Evolutionary conservation across 83 land plant species (phyloP).

Genomic region (Picea mariana): DNA sequence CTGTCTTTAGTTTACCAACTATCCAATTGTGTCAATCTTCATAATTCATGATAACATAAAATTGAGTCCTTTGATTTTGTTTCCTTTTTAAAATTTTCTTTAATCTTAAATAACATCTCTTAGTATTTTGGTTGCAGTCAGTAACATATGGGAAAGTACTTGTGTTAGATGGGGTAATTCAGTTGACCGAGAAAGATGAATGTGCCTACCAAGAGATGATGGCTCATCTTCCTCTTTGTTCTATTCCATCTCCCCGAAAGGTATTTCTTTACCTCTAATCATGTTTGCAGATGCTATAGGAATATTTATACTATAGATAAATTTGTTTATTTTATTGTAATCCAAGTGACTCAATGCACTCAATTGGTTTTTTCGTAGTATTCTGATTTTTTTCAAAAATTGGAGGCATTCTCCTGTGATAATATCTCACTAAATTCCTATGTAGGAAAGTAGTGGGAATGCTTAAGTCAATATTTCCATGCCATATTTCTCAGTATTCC

Average conservation of each 20-base stretch:
- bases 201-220: constrained; percentile 98
- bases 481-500: no score
- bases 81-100: constrained; percentile 30
- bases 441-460: no score
- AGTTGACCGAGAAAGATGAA: constrained; percentile 92
- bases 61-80: not conserved
- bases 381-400: no score
- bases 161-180: constrained; percentile 94
- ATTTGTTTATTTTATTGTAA: not conserved
- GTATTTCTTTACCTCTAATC: constrained; percentile 20
- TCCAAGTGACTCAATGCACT: no score
- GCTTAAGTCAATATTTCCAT: no score
- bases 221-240: constrained; percentile 92
- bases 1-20: not conserved
- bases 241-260: constrained; percentile 86
- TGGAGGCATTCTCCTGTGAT: no score
- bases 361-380: no score
- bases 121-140: constrained; percentile 41
- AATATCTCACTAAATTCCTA: no score
- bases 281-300: not conserved
- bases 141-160: constrained; percentile 91
- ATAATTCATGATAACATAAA: not conserved
- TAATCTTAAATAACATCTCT: not conserved
- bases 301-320: not conserved
- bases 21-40: not conserved